phyloP scores from a whole-genome alignment of 371 early-diverging fungal species.

The Rhizopus sp. region DNA sequence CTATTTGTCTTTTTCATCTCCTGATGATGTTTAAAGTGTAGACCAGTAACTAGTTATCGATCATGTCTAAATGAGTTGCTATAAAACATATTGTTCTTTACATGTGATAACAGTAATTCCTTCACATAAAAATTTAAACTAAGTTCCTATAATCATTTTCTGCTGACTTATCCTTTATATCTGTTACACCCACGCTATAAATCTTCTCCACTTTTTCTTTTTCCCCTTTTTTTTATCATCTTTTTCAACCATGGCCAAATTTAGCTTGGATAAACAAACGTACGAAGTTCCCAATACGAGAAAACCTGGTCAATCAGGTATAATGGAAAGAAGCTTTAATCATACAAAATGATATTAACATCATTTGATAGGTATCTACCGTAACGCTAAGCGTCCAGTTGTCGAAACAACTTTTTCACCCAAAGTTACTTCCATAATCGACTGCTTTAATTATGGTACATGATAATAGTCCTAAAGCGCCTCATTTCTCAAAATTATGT shows the following conservation, averaged over 20 bases:
- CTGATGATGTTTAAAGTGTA: too few species aligned
- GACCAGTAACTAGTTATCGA: too few species aligned
- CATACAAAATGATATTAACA: constrained; percentile 1
- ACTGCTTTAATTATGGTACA: constrained; percentile 43
- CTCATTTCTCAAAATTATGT: not conserved
- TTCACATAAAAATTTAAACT: constrained; percentile 2
- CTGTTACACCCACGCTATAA: constrained; percentile 19
- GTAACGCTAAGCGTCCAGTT: constrained; percentile 31
- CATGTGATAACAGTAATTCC: not conserved
- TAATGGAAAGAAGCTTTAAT: constrained; percentile 2
- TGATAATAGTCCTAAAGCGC: not conserved
- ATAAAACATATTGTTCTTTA: too few species aligned
- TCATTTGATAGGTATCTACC: constrained; percentile 34
- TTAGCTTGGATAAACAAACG: constrained; percentile 43
- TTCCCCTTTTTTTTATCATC: constrained; percentile 6
- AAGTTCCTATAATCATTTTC: constrained; percentile 12
- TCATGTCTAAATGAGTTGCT: too few species aligned
- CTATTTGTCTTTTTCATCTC: too few species aligned
- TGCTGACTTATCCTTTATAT: constrained; percentile 28
- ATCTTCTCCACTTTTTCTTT: constrained; percentile 1
- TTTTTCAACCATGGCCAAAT: constrained; percentile 25
- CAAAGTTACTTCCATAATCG: constrained; percentile 47
- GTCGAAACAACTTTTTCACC: constrained; percentile 31
- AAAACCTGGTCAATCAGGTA: constrained; percentile 52
- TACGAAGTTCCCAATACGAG: constrained; percentile 44